Evolutionary conservation across 2,329 filamentous ascomycete genomes (phyloP), one percentile per base, ranked within the genome.

Genomic region (Alternaria solani): DNA sequence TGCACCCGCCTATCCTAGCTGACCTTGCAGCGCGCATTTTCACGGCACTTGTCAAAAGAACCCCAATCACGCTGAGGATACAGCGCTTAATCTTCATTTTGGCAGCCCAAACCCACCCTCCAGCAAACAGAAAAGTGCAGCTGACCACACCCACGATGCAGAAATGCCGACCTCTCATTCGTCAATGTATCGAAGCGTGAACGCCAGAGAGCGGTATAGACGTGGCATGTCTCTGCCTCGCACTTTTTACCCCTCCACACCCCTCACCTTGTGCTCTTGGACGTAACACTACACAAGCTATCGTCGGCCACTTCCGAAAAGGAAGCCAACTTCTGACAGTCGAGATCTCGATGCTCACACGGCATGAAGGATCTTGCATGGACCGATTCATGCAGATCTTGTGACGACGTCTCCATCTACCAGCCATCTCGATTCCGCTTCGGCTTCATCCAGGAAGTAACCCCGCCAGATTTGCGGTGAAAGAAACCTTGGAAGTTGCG

Each of bases 141-240:
- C 63, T 65, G 65, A 67, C 61, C 57, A 44, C 47, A 47, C 39
- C 51, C 62, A 63, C 57, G 48, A 46, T 54, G 54, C 44, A 34
- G 41, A 58, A 14, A 38, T 57, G 43, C 41, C 11, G 25, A 6
- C 9, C 25, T 7, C 23, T 38, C 20, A 60, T 61, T 64, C 49
- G 58, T 30, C 61, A 61, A 64, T 56, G 44, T 48, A 42, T 47
- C 53, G 54, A 43, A 36, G 28, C 6, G 4, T 34, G 30, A 42
- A 34, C 25, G n/a, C 38, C 12, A 51, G 42, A 34, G 44, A 34
- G 53, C 36, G 30, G 44, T 51, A 63, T 60, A 57, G 63, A 65
- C 58, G 63, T 61, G 63, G 58, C 61, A 61, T 60, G 61, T 62
- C 51, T 57, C 41, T 60, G 25, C 16, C 41, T 30, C 42, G 42